Conservation (phyloP, 2,329 filamentous ascomycete genomes). For the Ciborinia camelliae region DNA sequence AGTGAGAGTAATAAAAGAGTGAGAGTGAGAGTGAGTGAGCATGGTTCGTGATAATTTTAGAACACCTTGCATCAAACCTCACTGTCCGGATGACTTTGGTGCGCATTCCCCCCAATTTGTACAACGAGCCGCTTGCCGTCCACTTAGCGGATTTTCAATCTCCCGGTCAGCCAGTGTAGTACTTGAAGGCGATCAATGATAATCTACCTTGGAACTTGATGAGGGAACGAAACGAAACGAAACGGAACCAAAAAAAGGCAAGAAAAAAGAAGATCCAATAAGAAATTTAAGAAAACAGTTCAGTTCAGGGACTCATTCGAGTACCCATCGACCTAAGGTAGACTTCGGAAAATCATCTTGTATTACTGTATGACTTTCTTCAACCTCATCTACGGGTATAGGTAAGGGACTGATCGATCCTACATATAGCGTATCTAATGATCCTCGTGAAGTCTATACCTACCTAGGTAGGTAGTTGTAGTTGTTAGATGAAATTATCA, state of each 20-base stretch:
- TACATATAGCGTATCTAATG: too few species aligned
- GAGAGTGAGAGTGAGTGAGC: too few species aligned
- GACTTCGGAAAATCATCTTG: not conserved
- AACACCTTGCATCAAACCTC: conserved; percentile 1
- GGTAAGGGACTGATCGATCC: not conserved
- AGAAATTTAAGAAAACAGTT: not conserved
- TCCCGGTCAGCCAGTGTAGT: too few species aligned
- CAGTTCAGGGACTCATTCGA: not conserved
- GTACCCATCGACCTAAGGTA: not conserved
- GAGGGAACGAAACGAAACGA: not conserved
- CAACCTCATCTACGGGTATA: not conserved
- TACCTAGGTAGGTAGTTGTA: too few species aligned
- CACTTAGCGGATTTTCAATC: not conserved
- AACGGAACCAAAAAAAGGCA: not conserved
- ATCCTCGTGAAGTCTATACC: not conserved
- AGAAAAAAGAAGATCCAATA: not conserved
- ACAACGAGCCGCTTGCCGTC: conserved; percentile 11
- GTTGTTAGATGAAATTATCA: not conserved
- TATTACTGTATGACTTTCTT: not conserved
- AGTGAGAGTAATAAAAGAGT: too few species aligned
- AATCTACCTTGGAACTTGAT: too few species aligned
- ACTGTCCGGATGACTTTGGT: conserved; percentile 6
- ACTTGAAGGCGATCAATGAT: not conserved
- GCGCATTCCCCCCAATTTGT: conserved; percentile 14
- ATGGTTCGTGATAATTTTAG: conserved; percentile 11